Evolutionary conservation across 345 rosid genomes (phyloP), one percentile per base, ranked within the genome.

Genomic region (Linum trigynum): DNA sequence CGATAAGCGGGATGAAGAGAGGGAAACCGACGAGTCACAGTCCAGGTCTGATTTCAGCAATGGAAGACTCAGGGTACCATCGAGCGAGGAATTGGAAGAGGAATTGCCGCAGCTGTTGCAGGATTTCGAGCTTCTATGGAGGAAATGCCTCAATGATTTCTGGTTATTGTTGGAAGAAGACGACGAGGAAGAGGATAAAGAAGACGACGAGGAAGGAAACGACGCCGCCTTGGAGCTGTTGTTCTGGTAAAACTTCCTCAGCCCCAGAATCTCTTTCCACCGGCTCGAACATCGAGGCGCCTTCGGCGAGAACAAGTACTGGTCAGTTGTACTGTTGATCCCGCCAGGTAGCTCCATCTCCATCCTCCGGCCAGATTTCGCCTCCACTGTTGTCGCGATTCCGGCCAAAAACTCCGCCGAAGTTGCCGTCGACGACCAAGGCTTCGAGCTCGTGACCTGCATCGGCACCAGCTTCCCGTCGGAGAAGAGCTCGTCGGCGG

Each of bases 401-500:
- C 32, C 32, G 32, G 32, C 32, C 32, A 23, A 23, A 23, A 23
- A 23, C 15, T 5, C 38, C 15, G 17, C 1, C 10, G 32, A 23
- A 23, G 32, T 23, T 23, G 67, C 12, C 4, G 72, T 7, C 14
- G 66, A 36, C 1, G 42, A n/a, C 0, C 45, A 43, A 0, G 76
- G 71, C 53, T 62, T 72, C 7, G 66, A 10, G 3, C 70, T 59
- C 8, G 78, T 64, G 45, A 88, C 72, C 60, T 86, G 92, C 5
- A 90, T 78, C 3, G 98, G 97, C 64, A 92, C 77, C 23, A 92
- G 84, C 70, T 88, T 90, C 6, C 98, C 98, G 64, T 86, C 83
- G 65, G 85, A 84, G 72, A 92, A 92, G 64, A 92, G 90, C 82
- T 94, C 84, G 66, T 94, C 99, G 9, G 99, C 99, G 3, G 97